phyloP scores from a whole-genome alignment of 2,329 filamentous ascomycete genomes.

The Thermothelomyces thermophilus region DNA sequence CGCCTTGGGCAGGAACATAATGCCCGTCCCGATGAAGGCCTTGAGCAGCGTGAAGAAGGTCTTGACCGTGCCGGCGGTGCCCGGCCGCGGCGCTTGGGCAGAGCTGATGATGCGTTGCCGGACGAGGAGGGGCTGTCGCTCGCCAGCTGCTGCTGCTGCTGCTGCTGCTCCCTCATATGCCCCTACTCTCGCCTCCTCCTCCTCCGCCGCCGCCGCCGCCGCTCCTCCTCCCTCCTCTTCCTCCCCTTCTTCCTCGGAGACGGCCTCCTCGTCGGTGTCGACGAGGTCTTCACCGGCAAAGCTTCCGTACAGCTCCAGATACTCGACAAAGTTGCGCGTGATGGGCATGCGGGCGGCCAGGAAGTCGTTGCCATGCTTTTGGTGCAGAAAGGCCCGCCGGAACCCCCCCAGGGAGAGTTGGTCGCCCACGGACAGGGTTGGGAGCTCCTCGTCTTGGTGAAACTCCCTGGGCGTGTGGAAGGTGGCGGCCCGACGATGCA shows the following conservation, averaged over 20 bases:
- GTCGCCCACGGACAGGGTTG: slow-evolving; percentile 30
- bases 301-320: slow-evolving; percentile 67
- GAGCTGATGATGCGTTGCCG: slow-evolving; percentile 46
- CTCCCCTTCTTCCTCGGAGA: slow-evolving; percentile 41
- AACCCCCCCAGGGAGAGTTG: slow-evolving; percentile 44
- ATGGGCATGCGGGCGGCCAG: slow-evolving; percentile 46
- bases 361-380: slow-evolving; percentile 29
- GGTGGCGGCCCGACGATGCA: slow-evolving; percentile 53
- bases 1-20: slow-evolving; percentile 75
- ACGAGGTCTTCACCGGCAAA: slow-evolving; percentile 68
- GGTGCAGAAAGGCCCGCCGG: slow-evolving; percentile 41
- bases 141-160: slow-evolving; percentile 32
- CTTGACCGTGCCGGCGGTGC: slow-evolving; percentile 62
- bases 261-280: slow-evolving; percentile 54
- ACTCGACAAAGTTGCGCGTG: slow-evolving; percentile 66
- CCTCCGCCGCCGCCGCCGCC: slow-evolving; percentile 34
- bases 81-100: slow-evolving; percentile 34
- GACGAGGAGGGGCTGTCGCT: slow-evolving; percentile 58
- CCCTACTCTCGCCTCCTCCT: slow-evolving; percentile 36
- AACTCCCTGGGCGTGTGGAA: slow-evolving; percentile 50
- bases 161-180: slow-evolving; percentile 37
- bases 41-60: slow-evolving; percentile 75
- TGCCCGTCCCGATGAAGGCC: slow-evolving; percentile 72
- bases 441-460: slow-evolving; percentile 16
- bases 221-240: slow-evolving; percentile 40